Evolutionary conservation across 2,329 filamentous ascomycete genomes (phyloP), one percentile per base, ranked within the genome.

Genomic region (Colletotrichum spaethianum): DNA sequence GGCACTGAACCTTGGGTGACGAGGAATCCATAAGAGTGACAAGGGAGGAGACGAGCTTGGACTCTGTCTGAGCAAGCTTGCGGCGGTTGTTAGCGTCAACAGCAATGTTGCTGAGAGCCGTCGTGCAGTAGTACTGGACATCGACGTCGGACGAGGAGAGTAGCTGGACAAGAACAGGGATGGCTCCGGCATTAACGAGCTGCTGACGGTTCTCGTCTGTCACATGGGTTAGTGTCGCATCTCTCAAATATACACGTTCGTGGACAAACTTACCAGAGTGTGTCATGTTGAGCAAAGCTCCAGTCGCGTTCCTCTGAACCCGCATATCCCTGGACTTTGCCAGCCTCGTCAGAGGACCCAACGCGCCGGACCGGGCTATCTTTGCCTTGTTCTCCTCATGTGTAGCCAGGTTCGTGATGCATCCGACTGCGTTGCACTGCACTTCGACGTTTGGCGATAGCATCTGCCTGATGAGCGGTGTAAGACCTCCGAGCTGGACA

Each of bases 361-460:
- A 88, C 66, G 96, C 96, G 70, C 96, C 96, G 4, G 96, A 99
- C 73, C 94, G 91, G 76, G 96, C 96, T 82, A 99, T 99, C 85
- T 97, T 98, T 70, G 96, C 95, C 86, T 99, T 99, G 86, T 99
- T 99, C 77, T 98, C 96, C 84, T 99, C 96, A 79, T 99, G 96
- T 3, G 96, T 99, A 66, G 96, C 96, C 68, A 99, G 85, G 80
- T 99, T 99, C 56, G 96, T 99, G 82, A 99, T 99, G 86, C 96
- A 99, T 63, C 96, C 96, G 73, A 99, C 96, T 53, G 96, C 96
- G 82, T 99, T 99, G 87, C 96, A 99, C 84, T 99, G 96, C 33
- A 99, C 96, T 82, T 99, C 96, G 76, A 99, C 96, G 78, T 99
- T 99, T 57, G 93, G 90, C 68, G 96, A 98, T 85, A 97, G 94